Conservation (phyloP, 805 yeast species). For the Blastobotrys muscicola region DNA sequence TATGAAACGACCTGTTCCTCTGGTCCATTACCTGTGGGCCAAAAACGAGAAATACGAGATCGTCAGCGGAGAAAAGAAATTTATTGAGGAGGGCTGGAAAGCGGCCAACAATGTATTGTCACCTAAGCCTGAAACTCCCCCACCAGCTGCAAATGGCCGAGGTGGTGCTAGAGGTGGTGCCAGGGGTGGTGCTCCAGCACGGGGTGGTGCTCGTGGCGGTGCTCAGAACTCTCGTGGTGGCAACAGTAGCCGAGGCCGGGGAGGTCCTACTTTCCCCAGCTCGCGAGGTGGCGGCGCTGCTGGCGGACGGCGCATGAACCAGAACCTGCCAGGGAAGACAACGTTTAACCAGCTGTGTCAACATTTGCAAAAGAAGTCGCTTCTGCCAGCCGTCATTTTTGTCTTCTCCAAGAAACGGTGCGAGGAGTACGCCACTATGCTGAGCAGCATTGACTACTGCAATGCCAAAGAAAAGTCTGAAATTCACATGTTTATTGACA, state of each 20-base stretch:
- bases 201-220: slow-evolving; percentile 25
- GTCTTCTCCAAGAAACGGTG: slow-evolving; percentile 91
- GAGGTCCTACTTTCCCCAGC: slow-evolving; percentile 18
- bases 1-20: slow-evolving; percentile 92
- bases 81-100: slow-evolving; percentile 52
- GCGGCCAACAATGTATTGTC: slow-evolving; percentile 8
- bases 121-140: slow-evolving; percentile 1
- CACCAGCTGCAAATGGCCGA: slow-evolving; percentile 26
- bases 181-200: slow-evolving; percentile 20
- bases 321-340: slow-evolving; percentile 67
- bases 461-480: slow-evolving; percentile 80
- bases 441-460: slow-evolving; percentile 68
- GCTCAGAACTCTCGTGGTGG: background rate
- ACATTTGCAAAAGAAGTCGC: slow-evolving; percentile 50
- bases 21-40: slow-evolving; percentile 81
- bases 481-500: slow-evolving; percentile 86
- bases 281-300: slow-evolving; percentile 32
- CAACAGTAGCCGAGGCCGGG: slow-evolving; percentile 14
- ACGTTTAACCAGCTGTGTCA: slow-evolving; percentile 72
- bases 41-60: slow-evolving; percentile 63
- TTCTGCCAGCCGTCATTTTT: slow-evolving; percentile 88
- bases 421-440: slow-evolving; percentile 81
- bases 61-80: slow-evolving; percentile 64
- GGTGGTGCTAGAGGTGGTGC: slow-evolving; percentile 30
- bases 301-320: slow-evolving; percentile 20